These are phyloP conservation scores for Poa annua DNA, from an alignment of 176 grass and related monocot species.

Conservation along the genomic window DNA sequence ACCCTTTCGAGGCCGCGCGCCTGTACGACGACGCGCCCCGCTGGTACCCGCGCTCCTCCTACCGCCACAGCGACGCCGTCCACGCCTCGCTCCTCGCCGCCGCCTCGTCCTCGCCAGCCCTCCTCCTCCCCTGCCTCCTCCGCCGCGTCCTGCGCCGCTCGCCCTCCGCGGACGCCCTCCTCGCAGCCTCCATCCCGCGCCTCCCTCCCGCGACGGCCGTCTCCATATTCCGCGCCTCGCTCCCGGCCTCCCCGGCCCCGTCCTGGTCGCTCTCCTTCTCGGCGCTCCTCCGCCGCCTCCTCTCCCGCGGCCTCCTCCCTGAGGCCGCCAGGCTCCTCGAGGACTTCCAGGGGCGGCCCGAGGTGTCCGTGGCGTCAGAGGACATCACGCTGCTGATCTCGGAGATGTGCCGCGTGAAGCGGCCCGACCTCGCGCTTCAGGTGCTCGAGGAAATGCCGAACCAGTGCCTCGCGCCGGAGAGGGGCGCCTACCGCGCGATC, in stretches of 20 bases:
- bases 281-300: slow-evolving; percentile 59
- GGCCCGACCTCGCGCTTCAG: slow-evolving; percentile 60
- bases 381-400: slow-evolving; percentile 61
- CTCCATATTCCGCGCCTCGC: slow-evolving; percentile 52
- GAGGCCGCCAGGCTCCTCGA: slow-evolving; percentile 54
- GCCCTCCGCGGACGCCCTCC: slow-evolving; percentile 55
- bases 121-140: slow-evolving; percentile 52
- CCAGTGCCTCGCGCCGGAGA: slow-evolving; percentile 55
- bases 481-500: slow-evolving; percentile 58
- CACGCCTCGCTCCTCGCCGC: slow-evolving; percentile 49
- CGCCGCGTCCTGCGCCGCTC: slow-evolving; percentile 49
- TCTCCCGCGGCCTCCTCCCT: slow-evolving; percentile 41
- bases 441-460: slow-evolving; percentile 64
- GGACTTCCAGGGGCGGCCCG: slow-evolving; percentile 39
- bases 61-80: slow-evolving; percentile 68
- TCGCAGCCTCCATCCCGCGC: slow-evolving; percentile 53
- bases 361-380: slow-evolving; percentile 51
- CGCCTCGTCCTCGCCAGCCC: slow-evolving; percentile 29
- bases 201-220: slow-evolving; percentile 34
- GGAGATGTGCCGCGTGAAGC: slow-evolving; percentile 34
- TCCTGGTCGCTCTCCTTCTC: slow-evolving; percentile 80
- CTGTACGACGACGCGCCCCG: slow-evolving; percentile 58
- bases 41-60: slow-evolving; percentile 58
- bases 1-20: slow-evolving; percentile 51
- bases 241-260: slow-evolving; percentile 54